These are phyloP conservation scores for Chrysoporthe cubensis DNA, from an alignment of 2,329 filamentous ascomycete species.

Conservation along the genomic window DNA sequence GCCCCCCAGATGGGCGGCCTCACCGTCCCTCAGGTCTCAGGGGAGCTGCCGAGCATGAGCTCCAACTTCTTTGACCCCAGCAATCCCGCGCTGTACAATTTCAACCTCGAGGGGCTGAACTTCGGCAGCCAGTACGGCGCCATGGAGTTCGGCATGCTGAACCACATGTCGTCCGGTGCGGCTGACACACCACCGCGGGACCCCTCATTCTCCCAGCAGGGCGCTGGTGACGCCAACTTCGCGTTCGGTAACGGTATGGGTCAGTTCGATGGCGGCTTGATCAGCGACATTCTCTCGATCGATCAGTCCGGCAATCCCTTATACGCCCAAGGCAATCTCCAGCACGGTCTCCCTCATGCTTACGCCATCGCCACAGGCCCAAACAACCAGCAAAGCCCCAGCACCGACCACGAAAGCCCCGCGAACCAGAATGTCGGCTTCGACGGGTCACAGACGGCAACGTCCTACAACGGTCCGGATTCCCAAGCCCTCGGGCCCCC, in stretches of 20 bases:
- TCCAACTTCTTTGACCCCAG: slow-evolving; percentile 80
- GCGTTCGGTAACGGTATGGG: slow-evolving; percentile 57
- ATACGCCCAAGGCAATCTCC: slow-evolving; percentile 61
- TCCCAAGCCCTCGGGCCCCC: slow-evolving; percentile 31
- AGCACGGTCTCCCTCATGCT: slow-evolving; percentile 66
- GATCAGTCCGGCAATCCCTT: slow-evolving; percentile 53
- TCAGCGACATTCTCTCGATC: slow-evolving; percentile 57
- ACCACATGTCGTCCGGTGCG: slow-evolving; percentile 91
- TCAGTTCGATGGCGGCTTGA: slow-evolving; percentile 53
- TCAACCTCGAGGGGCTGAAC: slow-evolving; percentile 90
- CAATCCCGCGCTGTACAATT: slow-evolving; percentile 92
- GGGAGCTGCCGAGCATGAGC: slow-evolving; percentile 56
- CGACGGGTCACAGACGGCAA: slow-evolving; percentile 57
- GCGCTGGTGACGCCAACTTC: slow-evolving; percentile 44
- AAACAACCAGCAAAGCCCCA: slow-evolving; percentile 65
- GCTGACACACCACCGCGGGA: slow-evolving; percentile 79
- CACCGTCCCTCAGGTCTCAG: slow-evolving; percentile 54
- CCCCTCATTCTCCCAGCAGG: slow-evolving; percentile 44
- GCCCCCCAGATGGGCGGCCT: slow-evolving; percentile 50
- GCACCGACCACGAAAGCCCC: slow-evolving; percentile 67
- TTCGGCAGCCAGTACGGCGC: slow-evolving; percentile 97
- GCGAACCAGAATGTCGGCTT: slow-evolving; percentile 54
- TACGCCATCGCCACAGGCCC: slow-evolving; percentile 67
- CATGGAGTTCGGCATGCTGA: slow-evolving; percentile 93
- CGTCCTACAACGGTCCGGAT: slow-evolving; percentile 37